phyloP scores from a whole-genome alignment of 805 yeast species.

The Jamesozyma piceae region DNA sequence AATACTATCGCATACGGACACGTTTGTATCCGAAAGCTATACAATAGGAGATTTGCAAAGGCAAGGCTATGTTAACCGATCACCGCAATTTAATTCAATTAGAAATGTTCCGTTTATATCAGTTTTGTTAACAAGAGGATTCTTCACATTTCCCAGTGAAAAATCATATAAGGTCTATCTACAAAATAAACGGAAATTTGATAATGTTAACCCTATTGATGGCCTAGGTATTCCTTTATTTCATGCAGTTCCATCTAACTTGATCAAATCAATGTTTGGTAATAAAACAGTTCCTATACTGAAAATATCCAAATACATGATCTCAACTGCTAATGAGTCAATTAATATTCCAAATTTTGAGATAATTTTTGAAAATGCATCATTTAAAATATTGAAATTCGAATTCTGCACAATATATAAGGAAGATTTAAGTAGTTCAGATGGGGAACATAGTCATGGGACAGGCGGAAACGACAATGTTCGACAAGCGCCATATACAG shows the following conservation, averaged over 20 bases:
- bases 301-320: conserved; percentile 24
- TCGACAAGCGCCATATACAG: conserved; percentile 12
- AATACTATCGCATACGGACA: conserved; percentile 9
- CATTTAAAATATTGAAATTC: conserved; percentile 11
- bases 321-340: conserved; percentile 2
- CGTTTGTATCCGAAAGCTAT: conserved; percentile 18
- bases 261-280: conserved; percentile 26
- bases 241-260: conserved; percentile 26
- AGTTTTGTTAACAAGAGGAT: conserved; percentile 30
- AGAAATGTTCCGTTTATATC: conserved; percentile 30
- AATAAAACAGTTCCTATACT: conserved; percentile 19
- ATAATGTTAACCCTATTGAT: conserved; percentile 10
- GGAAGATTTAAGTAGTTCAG: conserved; percentile 3
- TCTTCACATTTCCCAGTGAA: conserved; percentile 33
- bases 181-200: conserved; percentile 22
- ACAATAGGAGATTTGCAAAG: conserved; percentile 25
- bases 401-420: conserved; percentile 30
- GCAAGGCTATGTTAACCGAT: conserved; percentile 24
- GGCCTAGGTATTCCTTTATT: conserved; percentile 32
- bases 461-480: neutral
- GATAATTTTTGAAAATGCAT: neutral
- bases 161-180: conserved; percentile 23
- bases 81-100: conserved; percentile 18
- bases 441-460: neutral
- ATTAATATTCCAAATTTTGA: conserved; percentile 5